Evolutionary conservation across 257 asterid genomes (phyloP), one percentile per base, ranked within the genome.

Genomic region (Solanum chmielewskii): DNA sequence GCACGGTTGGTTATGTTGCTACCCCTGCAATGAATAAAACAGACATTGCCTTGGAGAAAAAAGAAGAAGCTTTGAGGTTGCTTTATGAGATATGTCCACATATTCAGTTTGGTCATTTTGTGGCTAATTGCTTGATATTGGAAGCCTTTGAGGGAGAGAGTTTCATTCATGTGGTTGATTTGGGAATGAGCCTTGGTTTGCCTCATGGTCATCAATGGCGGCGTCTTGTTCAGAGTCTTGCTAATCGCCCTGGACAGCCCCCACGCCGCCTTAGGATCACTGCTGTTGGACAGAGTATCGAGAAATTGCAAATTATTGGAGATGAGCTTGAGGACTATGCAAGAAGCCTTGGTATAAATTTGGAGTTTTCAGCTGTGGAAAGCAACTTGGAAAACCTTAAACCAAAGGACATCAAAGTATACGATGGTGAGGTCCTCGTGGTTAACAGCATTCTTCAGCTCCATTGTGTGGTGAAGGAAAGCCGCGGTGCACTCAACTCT

Each of bases 141-240:
- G 98, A 95, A 93, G 98, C 96, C 95, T 90, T 95, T 94, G 98
- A 94, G 97, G 98, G 98, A 95, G 97, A 94, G 95, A 94, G 92
- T 91, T 94, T 89, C 85, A 93, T 95, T 85, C 98, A 95, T 76
- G 94, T 95, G 87, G 96, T 95, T 89, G 98, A 95, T 91, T 52
- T 95, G 49, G 98, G 98, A 5, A 94, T 95, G 96, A 93, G 92
- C 82, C 92, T 95, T 5, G 98, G 97, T 49, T 87, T 94, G 25
- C 92, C 95, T 6, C 93, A 90, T 64, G 98, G 98, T 8, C 91
- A 92, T 85, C 98, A 95, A 82, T 95, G 98, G 98, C 92, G 90
- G 29, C 45, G 90, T 74, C 89, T 95, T 21, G 87, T 95, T 35
- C 90, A 89, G n/a, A 92, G 91, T 89, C 92, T 95, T 23, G 96